Percentiles rank a stretch among this genome's conserved stretches.
Evolutionary conservation across 2,329 filamentous ascomycete species (phyloP).

Genomic region (Cladosporium sp.): DNA sequence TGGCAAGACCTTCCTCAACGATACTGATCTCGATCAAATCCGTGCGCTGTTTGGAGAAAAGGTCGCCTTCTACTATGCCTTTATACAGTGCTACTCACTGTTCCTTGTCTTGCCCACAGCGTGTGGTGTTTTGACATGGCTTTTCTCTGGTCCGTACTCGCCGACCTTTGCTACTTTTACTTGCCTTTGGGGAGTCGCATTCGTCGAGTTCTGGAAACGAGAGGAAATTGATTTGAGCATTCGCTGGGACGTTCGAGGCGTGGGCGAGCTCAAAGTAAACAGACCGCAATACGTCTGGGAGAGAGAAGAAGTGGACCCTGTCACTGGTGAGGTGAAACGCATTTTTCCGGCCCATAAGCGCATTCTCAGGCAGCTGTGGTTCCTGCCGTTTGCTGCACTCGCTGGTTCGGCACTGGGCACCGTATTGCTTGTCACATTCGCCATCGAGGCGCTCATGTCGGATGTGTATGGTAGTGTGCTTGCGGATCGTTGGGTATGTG

Average conservation of each 20-base stretch:
- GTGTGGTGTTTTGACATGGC: constrained; percentile 10
- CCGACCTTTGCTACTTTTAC: constrained; percentile 12
- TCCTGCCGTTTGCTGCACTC: constrained; percentile 8
- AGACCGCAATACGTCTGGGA: constrained; percentile 15
- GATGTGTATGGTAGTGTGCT: constrained; percentile 13
- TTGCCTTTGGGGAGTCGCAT: constrained; percentile 13
- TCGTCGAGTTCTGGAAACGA: constrained; percentile 17
- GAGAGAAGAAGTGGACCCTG: constrained; percentile 10
- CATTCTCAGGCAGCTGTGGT: constrained; percentile 15
- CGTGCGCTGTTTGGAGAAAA: constrained; percentile 16
- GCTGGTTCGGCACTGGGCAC: constrained; percentile 8
- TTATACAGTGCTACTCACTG: constrained; percentile 16
- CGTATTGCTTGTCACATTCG: constrained; percentile 12
- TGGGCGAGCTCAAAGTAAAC: constrained; percentile 12
- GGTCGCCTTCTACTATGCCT: constrained; percentile 17
- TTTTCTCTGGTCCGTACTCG: constrained; percentile 17
- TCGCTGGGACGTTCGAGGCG: constrained; percentile 14
- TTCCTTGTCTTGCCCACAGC: constrained; percentile 13
- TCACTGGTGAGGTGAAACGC: constrained; percentile 14
- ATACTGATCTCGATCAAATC: constrained; percentile 12
- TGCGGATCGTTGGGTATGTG: constrained; percentile 12
- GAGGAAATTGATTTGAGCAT: constrained; percentile 17
- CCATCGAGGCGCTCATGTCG: constrained; percentile 12
- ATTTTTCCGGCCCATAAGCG: constrained; percentile 16
- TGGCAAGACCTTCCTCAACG: constrained; percentile 11